Percentiles rank a stretch among this genome's conserved stretches.
phyloP scores from a whole-genome alignment of 805 yeast species.

The Allodekkera sacchari region DNA sequence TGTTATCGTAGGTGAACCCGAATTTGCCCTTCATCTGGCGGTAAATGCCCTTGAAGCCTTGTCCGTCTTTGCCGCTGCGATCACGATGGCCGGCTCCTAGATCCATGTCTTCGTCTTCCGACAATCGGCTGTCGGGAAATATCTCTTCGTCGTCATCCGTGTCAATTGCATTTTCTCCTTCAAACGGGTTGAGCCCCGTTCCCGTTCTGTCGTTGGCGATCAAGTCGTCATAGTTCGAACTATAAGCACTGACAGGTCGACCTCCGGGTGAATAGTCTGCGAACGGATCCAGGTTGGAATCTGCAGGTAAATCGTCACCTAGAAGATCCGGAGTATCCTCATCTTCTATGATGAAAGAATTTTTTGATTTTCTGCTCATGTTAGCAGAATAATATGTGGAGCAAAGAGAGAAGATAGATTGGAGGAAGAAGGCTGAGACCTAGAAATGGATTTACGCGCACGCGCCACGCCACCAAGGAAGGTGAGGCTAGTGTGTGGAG shows the following conservation, averaged over 20 bases:
- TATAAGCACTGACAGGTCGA: conserved; percentile 12
- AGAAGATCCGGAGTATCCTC: conserved; percentile 4
- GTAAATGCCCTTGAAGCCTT: conserved; percentile 23
- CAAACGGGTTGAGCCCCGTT: conserved; percentile 8
- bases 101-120: no score
- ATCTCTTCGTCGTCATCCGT: neutral
- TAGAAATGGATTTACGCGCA: no score
- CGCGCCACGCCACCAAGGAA: no score
- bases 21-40: conserved; percentile 20
- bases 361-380: no score
- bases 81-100: neutral
- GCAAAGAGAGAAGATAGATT: no score
- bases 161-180: conserved; percentile 2
- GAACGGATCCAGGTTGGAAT: conserved; percentile 2
- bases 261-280: conserved; percentile 8
- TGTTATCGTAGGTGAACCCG: conserved; percentile 18
- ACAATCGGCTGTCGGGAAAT: neutral
- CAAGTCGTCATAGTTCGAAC: conserved; percentile 10
- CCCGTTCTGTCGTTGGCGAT: conserved; percentile 2
- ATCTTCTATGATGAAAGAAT: conserved; percentile 5
- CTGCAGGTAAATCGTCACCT: conserved; percentile 1
- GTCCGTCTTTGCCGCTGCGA: conserved; percentile 3
- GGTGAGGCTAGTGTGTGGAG: no score
- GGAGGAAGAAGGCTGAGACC: no score
- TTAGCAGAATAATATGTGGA: conserved; percentile 1